Conservation (phyloP, 1,284 basidiomycete genomes). For the Apiotrichum brassicae region DNA sequence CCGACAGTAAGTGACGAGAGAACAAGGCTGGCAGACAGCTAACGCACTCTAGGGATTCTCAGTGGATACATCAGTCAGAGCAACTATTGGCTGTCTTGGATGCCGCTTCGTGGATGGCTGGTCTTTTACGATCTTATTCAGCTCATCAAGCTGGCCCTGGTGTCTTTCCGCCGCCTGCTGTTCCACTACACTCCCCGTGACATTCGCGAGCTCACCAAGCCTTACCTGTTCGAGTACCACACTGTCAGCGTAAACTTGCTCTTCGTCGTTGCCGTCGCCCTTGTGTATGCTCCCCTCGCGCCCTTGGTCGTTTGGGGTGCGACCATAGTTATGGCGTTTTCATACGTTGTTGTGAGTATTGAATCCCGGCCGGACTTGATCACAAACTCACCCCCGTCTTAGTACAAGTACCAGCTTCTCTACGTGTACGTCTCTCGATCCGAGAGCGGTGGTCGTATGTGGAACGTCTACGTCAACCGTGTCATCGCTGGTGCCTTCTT, state of each 20-base stretch:
- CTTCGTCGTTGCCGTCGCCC: slow-evolving; percentile 77
- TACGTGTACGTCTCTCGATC: slow-evolving; percentile 82
- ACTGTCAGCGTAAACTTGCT: slow-evolving; percentile 52
- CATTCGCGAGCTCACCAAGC: slow-evolving; percentile 92
- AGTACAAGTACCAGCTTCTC: slow-evolving; percentile 87
- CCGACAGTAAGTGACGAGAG: slow-evolving; percentile 21
- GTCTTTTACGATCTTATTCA: slow-evolving; percentile 93
- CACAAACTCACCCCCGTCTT: slow-evolving; percentile 45
- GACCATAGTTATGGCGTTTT: slow-evolving; percentile 72
- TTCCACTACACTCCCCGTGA: slow-evolving; percentile 96
- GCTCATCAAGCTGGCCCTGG: slow-evolving; percentile 78
- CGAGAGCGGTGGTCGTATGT: slow-evolving; percentile 85
- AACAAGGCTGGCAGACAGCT: too few relatives aligned
- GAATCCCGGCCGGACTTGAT: too few relatives aligned
- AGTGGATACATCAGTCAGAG: slow-evolving; percentile 73
- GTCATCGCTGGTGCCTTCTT: slow-evolving; percentile 65
- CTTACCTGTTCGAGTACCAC: slow-evolving; percentile 75
- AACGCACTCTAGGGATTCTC: slow-evolving; percentile 62
- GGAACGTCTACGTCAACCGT: slow-evolving; percentile 87
- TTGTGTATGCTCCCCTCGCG: slow-evolving; percentile 86
- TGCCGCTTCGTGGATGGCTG: slow-evolving; percentile 89
- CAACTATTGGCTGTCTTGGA: slow-evolving; percentile 80
- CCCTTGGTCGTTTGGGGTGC: slow-evolving; percentile 63
- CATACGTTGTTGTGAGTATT: slow-evolving; percentile 38
- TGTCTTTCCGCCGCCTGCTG: slow-evolving; percentile 75